Percentiles rank a stretch among this genome's conserved stretches.
Conservation (phyloP, 2,329 filamentous ascomycete species). For the Calonectria henricotiae region DNA sequence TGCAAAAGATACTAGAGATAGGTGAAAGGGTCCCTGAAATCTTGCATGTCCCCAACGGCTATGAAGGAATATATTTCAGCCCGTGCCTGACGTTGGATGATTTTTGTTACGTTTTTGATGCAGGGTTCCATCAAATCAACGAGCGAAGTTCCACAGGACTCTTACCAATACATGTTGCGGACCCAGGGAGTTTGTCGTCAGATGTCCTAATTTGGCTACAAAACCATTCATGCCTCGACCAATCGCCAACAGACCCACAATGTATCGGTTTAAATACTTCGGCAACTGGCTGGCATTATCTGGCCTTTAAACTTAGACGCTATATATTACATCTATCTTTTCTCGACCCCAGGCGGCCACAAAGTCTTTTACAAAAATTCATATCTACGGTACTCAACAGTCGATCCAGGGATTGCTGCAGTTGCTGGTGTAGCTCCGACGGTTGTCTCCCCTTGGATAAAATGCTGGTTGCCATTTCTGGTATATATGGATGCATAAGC, state of each 20-base stretch:
- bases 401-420: not conserved
- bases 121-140: constrained; percentile 1
- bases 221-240: not conserved
- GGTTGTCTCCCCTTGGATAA: constrained; percentile 1
- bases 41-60: not conserved
- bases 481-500: not conserved
- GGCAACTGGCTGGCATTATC: constrained; percentile 16
- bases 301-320: not conserved
- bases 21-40: not conserved
- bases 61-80: constrained; percentile 20
- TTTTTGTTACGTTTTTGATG: not conserved
- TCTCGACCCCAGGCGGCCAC: not conserved
- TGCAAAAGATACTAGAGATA: not conserved
- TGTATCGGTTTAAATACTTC: constrained; percentile 17
- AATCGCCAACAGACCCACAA: not conserved
- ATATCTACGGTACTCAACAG: not conserved
- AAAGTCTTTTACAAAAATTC: not conserved
- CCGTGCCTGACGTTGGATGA: not conserved
- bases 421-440: constrained; percentile 5
- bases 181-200: too few relatives aligned
- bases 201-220: not conserved
- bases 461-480: not conserved
- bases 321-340: too few relatives aligned
- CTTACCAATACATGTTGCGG: not conserved
- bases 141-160: not conserved